Evolutionary conservation across 495 filamentous ascomycete species (phyloP).

Genomic region (Eremomyces bilateralis): DNA sequence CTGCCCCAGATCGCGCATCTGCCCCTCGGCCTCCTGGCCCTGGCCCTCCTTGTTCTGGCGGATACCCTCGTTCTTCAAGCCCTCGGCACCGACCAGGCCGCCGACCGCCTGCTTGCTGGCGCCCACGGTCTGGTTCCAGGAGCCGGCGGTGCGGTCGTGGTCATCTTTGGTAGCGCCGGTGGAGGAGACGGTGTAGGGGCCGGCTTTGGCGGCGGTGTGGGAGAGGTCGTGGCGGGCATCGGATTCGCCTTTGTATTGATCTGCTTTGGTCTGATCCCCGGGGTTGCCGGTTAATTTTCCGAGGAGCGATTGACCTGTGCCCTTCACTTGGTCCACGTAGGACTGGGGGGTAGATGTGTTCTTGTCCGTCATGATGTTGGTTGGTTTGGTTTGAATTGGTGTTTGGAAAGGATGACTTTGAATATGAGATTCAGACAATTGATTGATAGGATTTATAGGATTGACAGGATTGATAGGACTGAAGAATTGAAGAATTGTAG

Average conservation of each 20-base stretch:
- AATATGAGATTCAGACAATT: too few relatives aligned
- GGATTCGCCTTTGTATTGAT: slow-evolving; percentile 23
- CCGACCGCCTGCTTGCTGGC: slow-evolving; percentile 68
- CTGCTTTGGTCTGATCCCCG: slow-evolving; percentile 23
- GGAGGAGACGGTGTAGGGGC: slow-evolving; percentile 41
- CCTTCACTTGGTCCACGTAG: slow-evolving; percentile 57
- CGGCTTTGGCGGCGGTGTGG: slow-evolving; percentile 49
- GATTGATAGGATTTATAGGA: too few relatives aligned
- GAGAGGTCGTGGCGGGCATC: slow-evolving; percentile 45
- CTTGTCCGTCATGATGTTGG: slow-evolving; percentile 33
- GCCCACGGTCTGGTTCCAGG: slow-evolving; percentile 74
- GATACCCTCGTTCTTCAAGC: slow-evolving; percentile 46
- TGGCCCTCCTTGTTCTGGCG: slow-evolving; percentile 67
- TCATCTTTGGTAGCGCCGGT: slow-evolving; percentile 55
- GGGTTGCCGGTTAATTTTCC: slow-evolving; percentile 56
- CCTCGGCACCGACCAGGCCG: slow-evolving; percentile 50
- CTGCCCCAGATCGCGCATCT: slow-evolving; percentile 50
- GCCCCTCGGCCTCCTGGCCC: slow-evolving; percentile 63
- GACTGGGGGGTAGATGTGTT: slow-evolving; percentile 61
- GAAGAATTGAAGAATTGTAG: too few relatives aligned
- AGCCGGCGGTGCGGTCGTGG: slow-evolving; percentile 44
- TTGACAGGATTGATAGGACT: too few relatives aligned
- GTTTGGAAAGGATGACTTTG: too few relatives aligned
- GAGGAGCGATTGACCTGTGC: slow-evolving; percentile 46
- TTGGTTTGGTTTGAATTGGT: background rate